A percentile compares a stretch with the other conserved stretches of the same genome.
Evolutionary conservation across 1,284 basidiomycete species (phyloP).

Genomic region (Ganoderma leucocontextum): DNA sequence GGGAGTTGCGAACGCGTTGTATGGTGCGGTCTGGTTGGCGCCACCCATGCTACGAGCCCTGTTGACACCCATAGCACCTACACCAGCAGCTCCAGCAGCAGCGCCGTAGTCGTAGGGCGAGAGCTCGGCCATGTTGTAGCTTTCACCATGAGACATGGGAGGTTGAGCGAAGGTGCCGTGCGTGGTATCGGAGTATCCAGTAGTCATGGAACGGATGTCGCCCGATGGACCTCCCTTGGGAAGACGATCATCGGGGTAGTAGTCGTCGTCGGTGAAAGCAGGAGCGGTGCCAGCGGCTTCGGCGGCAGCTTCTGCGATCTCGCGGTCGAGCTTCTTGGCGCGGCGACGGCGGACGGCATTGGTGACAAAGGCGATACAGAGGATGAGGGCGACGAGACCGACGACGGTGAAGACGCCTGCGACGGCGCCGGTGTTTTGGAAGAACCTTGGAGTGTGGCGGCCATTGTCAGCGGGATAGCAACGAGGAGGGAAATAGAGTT

Average conservation of each 20-base stretch:
- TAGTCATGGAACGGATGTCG: constrained; percentile 31
- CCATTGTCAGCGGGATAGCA: neutral
- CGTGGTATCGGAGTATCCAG: constrained; percentile 64
- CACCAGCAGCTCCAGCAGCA: constrained; percentile 41
- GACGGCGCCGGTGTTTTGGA: constrained; percentile 73
- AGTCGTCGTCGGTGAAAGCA: constrained; percentile 61
- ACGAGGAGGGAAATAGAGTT: neutral
- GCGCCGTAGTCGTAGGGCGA: constrained; percentile 44
- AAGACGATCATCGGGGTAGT: constrained; percentile 40
- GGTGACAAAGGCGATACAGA: constrained; percentile 61
- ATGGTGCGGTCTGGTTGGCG: constrained; percentile 40
- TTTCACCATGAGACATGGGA: constrained; percentile 49
- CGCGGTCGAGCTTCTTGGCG: constrained; percentile 70
- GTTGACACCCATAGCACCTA: constrained; percentile 42
- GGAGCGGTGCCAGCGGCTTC: constrained; percentile 48
- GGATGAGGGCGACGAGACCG: constrained; percentile 61
- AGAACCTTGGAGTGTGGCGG: constrained; percentile 58
- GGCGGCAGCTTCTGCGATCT: constrained; percentile 68
- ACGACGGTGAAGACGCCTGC: constrained; percentile 75
- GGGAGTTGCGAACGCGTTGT: constrained; percentile 44
- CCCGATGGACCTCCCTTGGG: constrained; percentile 24
- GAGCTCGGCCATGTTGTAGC: constrained; percentile 64
- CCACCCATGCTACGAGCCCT: constrained; percentile 37
- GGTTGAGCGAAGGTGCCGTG: constrained; percentile 70
- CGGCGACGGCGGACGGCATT: constrained; percentile 66